These are phyloP conservation scores for Candida railenensis DNA, from an alignment of 805 yeast species.

Conservation along the genomic window DNA sequence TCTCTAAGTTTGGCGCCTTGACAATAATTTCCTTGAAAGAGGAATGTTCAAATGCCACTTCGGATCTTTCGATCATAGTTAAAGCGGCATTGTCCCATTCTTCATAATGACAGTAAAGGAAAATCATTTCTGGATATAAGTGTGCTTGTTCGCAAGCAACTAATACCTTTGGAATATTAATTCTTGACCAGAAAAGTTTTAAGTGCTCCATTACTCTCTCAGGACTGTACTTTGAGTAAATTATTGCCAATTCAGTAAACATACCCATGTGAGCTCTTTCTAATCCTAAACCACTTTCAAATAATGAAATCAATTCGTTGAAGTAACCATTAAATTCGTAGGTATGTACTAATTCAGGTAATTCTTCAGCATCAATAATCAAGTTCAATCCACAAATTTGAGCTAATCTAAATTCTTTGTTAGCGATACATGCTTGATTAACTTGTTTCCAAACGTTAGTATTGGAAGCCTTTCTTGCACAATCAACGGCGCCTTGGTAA, in stretches of 20 bases:
- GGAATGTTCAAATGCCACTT: constrained; percentile 88
- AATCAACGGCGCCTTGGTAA: constrained; percentile 95
- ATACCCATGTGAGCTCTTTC: constrained; percentile 99
- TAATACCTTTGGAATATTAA: constrained; percentile 95
- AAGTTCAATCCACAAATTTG: constrained; percentile 98
- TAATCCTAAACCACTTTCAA: constrained; percentile 92
- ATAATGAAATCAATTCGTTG: constrained; percentile 84
- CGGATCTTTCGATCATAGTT: constrained; percentile 92
- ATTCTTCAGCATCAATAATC: constrained; percentile 96
- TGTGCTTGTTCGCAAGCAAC: constrained; percentile 92
- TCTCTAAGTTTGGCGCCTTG: constrained; percentile 93
- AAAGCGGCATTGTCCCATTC: constrained; percentile 99
- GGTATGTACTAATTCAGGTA: constrained; percentile 81
- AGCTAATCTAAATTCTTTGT: constrained; percentile 92
- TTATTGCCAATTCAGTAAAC: constrained; percentile 93
- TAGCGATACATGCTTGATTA: constrained; percentile 92
- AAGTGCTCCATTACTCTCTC: constrained; percentile 92
- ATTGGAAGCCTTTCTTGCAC: constrained; percentile 97
- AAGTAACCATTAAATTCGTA: constrained; percentile 91
- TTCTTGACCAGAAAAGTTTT: constrained; percentile 96
- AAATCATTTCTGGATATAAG: constrained; percentile 93
- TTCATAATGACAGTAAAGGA: constrained; percentile 96
- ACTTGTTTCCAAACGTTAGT: constrained; percentile 96
- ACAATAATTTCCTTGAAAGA: constrained; percentile 93
- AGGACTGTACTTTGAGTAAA: constrained; percentile 89